Base-by-base conservation (phyloP, 148 eudicot species). In the Heliosperma pusillum region DNA sequence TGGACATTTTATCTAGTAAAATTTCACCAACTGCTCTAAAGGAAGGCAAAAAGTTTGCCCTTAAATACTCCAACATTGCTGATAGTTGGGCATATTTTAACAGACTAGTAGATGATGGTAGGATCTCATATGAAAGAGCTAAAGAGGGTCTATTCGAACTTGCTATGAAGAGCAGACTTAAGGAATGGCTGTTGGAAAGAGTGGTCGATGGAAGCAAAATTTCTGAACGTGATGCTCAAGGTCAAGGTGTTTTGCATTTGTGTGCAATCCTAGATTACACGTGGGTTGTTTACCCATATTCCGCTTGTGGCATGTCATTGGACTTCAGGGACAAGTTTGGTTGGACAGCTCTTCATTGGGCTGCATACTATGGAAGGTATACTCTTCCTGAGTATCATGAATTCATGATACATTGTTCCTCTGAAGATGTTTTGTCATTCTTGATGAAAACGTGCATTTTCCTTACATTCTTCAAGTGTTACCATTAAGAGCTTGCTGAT, bases 341-440 rank as follows among this genome's bases (percentile, higher is more conserved):
- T 74, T 95, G 98, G 98, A 92, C 98, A 10, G 97, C 97, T 78
- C 89, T 95, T 83, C 98, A 95, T 79, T 95, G 98, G 98, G 96
- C 97, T 86, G 97, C 98, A 74, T 86, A 85, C 73, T 88, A 57
- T 76, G 98, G 98, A 80, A 92, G 98, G 98, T 95, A 88, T 53
- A 42, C 55, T 50, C 17, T 50, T 50, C 3, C 2, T 36, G 42
- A 55, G 63, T 36, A 61, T n/a, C n/a, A n/a, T n/a, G n/a, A n/a
- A n/a, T n/a, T 25, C 44, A 24, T 67, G 29, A 53, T n/a, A 13
- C 21, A 19, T 74, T 44, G 12, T 53, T 57, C 7, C 11, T 17
- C 30, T 71, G 79, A 25, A 36, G 5, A 21, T 25, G 26, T 10
- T 27, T 66, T 19, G 26, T 60, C 26, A 33, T 22, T 63, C 22